A percentile compares a stretch with the other conserved stretches of the same genome.
phyloP scores from a whole-genome alignment of 2,329 filamentous ascomycete genomes.

The Pestalotiopsis sp. region DNA sequence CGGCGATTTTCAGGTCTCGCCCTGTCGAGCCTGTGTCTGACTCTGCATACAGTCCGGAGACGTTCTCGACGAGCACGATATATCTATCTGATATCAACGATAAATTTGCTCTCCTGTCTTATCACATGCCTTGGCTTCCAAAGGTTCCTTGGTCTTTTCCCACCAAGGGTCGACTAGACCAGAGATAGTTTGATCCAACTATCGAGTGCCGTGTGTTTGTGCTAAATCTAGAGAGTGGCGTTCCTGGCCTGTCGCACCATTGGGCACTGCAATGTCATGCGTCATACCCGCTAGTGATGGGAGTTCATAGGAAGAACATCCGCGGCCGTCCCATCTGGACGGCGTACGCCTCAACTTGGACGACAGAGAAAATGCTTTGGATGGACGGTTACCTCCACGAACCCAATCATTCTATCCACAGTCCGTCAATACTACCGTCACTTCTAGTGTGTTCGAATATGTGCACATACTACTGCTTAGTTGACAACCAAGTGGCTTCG shows the following conservation, averaged over 20 bases:
- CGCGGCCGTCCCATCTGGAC: not conserved
- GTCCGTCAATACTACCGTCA: not conserved
- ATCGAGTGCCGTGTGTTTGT: not conserved
- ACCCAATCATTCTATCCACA: not conserved
- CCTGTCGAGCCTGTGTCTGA: not conserved
- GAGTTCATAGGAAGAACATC: not conserved
- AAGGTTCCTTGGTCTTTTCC: not conserved
- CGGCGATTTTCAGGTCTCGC: not conserved
- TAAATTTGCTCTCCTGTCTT: not conserved
- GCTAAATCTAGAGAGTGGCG: not conserved
- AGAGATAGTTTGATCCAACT: not conserved
- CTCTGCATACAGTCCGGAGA: not conserved
- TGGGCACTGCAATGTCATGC: not conserved
- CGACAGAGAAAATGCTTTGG: not conserved
- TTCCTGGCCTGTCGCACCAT: not conserved
- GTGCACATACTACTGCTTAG: not conserved
- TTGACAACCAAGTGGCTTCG: not conserved
- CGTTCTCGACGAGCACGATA: not conserved
- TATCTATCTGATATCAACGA: not conserved
- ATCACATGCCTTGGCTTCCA: not conserved
- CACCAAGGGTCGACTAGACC: not conserved
- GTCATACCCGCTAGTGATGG: not conserved
- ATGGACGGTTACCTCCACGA: not conserved
- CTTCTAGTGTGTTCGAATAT: not conserved
- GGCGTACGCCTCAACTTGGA: not conserved